Base-by-base conservation (phyloP, 805 yeast genomes). In the Osmozyma mogii region DNA sequence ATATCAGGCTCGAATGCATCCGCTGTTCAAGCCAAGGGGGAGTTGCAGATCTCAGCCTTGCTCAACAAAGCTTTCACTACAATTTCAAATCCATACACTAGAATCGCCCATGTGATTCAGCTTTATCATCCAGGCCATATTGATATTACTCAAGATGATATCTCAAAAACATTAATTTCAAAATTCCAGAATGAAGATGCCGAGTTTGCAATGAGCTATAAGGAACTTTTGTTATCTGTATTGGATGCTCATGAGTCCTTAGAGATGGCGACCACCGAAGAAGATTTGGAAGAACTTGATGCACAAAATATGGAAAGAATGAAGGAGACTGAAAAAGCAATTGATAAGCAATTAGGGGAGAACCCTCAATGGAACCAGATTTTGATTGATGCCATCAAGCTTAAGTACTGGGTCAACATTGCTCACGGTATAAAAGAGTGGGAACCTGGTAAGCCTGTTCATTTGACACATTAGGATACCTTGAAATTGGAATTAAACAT, bases 321-420 rank as follows among this genome's bases (percentile, higher is more conserved):
- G 16, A 44, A 51, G 2, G 53, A 52, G 1, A 51, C 75, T 3
- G 78, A 71, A 34, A 35, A 44, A 2, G 44, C 35, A 6, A 55
- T 89, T 28, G 65, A 65, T 3, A 39, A 52, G 5, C 65, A 79
- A 2, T 73, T 78, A 42, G 17, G 45, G 2, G 35, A 40, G 1
- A 39, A 62, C n/a, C 49, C 50, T 1, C 66, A 78, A 27, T 74
- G 75, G 61, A 72, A 74, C 8, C 45, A 53, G 1, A 80, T 89
- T 9, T 75, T 80, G 29, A 55, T 68, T 31, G 76, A 75, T 36
- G 78, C 94, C 1, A 72, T 85, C 15, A 72, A 71, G 39, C 58
- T 89, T 38, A 83, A 83, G 51, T 89, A 87, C 50, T 87, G 95
- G 94, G 65, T 67, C 28, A 88, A 83, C 48, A 74, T 89, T 19